Evolutionary conservation across 169 alveolate species (phyloP).

Genomic region (Plasmodium gaboni): DNA sequence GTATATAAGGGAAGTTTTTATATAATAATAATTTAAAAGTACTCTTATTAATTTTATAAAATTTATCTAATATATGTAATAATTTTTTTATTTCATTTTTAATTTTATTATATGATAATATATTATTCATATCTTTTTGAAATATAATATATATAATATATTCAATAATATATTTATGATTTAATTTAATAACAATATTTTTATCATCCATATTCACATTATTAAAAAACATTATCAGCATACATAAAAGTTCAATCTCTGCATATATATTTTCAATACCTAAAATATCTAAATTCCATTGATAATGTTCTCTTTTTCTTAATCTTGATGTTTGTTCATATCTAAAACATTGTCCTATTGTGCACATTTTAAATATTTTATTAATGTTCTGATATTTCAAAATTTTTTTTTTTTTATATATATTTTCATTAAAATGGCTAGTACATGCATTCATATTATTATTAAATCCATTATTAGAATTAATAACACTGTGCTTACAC

Average conservation of each 20-base stretch:
- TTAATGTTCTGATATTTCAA: slow-evolving; percentile 11
- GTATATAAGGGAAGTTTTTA: slow-evolving; percentile 30
- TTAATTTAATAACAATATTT: slow-evolving; percentile 49
- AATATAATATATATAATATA: slow-evolving; percentile 13
- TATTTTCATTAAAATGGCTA: neutral
- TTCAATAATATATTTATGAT: slow-evolving; percentile 39
- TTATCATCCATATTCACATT: slow-evolving; percentile 11
- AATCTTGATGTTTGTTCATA: slow-evolving; percentile 80
- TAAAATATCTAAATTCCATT: slow-evolving; percentile 85
- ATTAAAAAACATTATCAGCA: slow-evolving; percentile 28
- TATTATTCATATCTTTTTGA: slow-evolving; percentile 6
- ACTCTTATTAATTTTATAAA: slow-evolving; percentile 15
- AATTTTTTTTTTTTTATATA: neutral
- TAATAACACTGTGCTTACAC: neutral
- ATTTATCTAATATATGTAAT: slow-evolving; percentile 50
- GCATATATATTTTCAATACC: slow-evolving; percentile 47
- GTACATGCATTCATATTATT: neutral
- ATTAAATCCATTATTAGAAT: neutral
- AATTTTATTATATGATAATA: slow-evolving; percentile 6
- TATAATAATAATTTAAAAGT: slow-evolving; percentile 29
- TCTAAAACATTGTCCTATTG: slow-evolving; percentile 76
- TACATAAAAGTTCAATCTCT: slow-evolving; percentile 40
- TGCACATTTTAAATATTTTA: slow-evolving; percentile 36
- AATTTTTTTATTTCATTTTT: slow-evolving; percentile 10
- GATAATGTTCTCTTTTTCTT: slow-evolving; percentile 84